These are phyloP conservation scores for Paramecium pentaurelia DNA, from an alignment of 73 alveolate genomes.

Conservation along the genomic window DNA sequence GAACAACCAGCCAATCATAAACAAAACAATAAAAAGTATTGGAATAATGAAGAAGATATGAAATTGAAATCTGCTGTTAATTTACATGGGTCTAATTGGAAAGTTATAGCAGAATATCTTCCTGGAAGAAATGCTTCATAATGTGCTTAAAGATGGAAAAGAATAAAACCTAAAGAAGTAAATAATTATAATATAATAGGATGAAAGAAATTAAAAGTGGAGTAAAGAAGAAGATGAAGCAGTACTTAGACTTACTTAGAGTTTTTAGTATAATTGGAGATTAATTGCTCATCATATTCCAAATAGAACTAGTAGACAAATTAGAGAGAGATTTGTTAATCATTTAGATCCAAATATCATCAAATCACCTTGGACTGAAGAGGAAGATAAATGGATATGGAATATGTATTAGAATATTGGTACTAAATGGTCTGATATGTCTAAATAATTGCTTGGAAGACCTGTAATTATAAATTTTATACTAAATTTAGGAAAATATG, in stretches of 20 bases:
- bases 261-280: conserved; percentile 24
- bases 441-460: conserved; percentile 39
- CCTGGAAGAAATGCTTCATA: conserved; percentile 58
- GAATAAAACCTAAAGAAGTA: conserved; percentile 43
- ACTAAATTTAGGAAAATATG: conserved; percentile 14
- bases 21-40: background rate
- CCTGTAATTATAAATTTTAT: background rate
- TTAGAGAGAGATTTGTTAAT: conserved; percentile 97
- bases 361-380: conserved; percentile 87
- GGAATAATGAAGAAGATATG: conserved; percentile 1
- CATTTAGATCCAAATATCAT: conserved; percentile 92
- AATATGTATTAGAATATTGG: conserved; percentile 33
- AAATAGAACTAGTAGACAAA: conserved; percentile 83
- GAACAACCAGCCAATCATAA: background rate
- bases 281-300: conserved; percentile 31
- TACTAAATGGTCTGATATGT: conserved; percentile 54
- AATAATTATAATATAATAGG: background rate
- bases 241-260: background rate
- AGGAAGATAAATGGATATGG: conserved; percentile 69
- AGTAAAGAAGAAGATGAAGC: conserved; percentile 42
- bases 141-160: conserved; percentile 58
- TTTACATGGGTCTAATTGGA: conserved; percentile 32
- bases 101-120: background rate
- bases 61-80: background rate
- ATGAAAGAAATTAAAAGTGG: conserved; percentile 45